Base-by-base conservation (phyloP, 129 eudicot genomes). In the Artemisia argyi region DNA sequence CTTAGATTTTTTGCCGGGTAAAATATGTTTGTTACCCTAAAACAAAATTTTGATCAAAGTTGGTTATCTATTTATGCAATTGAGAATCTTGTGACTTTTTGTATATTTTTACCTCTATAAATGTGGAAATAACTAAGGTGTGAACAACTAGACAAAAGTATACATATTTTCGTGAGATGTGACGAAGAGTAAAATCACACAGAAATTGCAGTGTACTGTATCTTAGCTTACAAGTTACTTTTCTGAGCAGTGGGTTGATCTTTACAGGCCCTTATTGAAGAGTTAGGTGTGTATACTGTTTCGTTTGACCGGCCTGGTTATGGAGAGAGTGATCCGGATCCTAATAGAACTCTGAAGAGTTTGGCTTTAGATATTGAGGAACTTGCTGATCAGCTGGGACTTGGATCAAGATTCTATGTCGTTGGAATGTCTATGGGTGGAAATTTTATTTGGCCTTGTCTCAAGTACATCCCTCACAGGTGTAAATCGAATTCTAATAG, bases 381-480 rank as follows among this genome's bases (percentile, higher is more conserved):
- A 76, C 79, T 92, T 14, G 96, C 88, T n/a, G 96, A 89, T 83
- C 79, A 88, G 62, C 71, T 92, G 69, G 84, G 58, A 12, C 78
- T 92, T 13, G 96, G 97, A 65, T 73, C 82, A 12, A 92, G 81
- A 57, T 92, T 92, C 62, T 81, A 88, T 79, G 65, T 92, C 11
- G 76, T 77, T 66, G 96, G 97, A 39, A 74, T 73, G 54, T 92
- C 97, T 4, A 65, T 86, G 94, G 97, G 97, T 20, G 96, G 89
- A 5, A 82, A 81, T 54, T 48, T 78, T 4, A 49, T 73, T 8
- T 92, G 96, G 94, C 47, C 83, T 44, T 83, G 87, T 80, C 91
- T 92, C 72, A 86, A 92, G 78, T 86, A 89, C 77, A 92, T 92
- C 16, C 91, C 97, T 62, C 91, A 92, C 62, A 92, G 97, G 97